phyloP scores from a whole-genome alignment of 345 rosid species.

The Geranium rotundifolium region DNA sequence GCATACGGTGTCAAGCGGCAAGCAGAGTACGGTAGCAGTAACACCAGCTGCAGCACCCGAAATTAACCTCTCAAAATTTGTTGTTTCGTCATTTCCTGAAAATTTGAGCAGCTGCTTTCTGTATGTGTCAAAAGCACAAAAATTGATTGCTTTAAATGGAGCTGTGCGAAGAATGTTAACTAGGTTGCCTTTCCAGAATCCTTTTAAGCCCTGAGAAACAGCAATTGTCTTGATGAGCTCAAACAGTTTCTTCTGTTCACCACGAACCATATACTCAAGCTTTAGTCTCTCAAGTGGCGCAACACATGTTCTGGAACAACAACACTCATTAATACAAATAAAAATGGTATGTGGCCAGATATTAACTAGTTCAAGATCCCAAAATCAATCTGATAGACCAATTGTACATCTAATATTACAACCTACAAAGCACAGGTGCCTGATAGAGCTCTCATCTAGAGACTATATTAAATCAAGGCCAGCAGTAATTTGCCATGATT shows the following conservation, averaged over 20 bases:
- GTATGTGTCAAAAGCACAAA: constrained; percentile 81
- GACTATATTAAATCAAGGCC: too few relatives aligned
- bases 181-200: constrained; percentile 93
- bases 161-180: constrained; percentile 89
- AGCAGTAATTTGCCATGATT: background rate
- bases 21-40: constrained; percentile 79
- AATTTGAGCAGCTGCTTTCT: constrained; percentile 50
- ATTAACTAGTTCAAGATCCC: background rate
- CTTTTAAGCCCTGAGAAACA: constrained; percentile 54
- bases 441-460: background rate
- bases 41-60: constrained; percentile 96
- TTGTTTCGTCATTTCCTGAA: constrained; percentile 58
- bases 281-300: constrained; percentile 92
- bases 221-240: constrained; percentile 56
- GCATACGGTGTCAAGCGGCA: constrained; percentile 91
- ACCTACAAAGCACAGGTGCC: background rate
- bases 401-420: background rate
- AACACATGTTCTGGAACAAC: constrained; percentile 47
- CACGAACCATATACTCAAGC: constrained; percentile 75
- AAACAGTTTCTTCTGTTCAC: constrained; percentile 53
- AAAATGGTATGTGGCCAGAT: too few relatives aligned
- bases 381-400: background rate
- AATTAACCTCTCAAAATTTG: constrained; percentile 77
- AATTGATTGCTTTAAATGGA: constrained; percentile 89
- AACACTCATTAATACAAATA: background rate